Evolutionary conservation across 345 rosid genomes (phyloP), one percentile per base, ranked within the genome.

Genomic region (Aethionema arabicum): DNA sequence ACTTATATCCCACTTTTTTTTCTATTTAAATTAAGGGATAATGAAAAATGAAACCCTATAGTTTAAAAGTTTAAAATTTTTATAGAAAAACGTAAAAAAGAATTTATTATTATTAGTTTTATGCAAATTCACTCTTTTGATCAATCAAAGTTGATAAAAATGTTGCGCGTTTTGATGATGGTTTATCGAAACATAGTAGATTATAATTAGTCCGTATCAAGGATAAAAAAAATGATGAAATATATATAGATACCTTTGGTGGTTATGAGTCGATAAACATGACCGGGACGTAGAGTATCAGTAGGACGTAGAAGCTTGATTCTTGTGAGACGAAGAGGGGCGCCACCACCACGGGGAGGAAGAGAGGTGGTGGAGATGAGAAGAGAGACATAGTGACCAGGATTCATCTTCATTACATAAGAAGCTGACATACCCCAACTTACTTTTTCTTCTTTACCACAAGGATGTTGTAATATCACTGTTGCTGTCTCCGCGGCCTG

Each of bases 221-320:
- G n/a, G n/a, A n/a, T n/a, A n/a, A 21, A 21, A 21, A 21, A 2
- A 21, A 21, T 21, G 27, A 21, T 21, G 14, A 2, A 49, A 11
- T 15, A 59, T 3, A 2, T 39, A 35, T 10, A 39, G 37, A 16
- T 11, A 85, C 98, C 98, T 84, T 85, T 79, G 47, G 83, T 36
- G 11, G 93, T 84, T 64, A 89, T 76, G 72, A 92, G 98, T 42
- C 96, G 80, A 62, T 92, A 89, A 59, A 81, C 84, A 32, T 87
- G 90, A 52, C 98, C 96, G 32, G 85, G 89, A 52, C 58, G 77
- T 33, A 92, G 91, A 32, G 85, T 77, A 55, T 92, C 96, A 0
- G 89, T 82, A 0, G 98, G 95, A 13, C 86, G 80, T 61, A 92
- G 98, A 40, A 92, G 98, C 85, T 92, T 92, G 39, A 92, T 92